Conservation (phyloP, 2,329 filamentous ascomycete species). For the Tetracladium maxilliforme region DNA sequence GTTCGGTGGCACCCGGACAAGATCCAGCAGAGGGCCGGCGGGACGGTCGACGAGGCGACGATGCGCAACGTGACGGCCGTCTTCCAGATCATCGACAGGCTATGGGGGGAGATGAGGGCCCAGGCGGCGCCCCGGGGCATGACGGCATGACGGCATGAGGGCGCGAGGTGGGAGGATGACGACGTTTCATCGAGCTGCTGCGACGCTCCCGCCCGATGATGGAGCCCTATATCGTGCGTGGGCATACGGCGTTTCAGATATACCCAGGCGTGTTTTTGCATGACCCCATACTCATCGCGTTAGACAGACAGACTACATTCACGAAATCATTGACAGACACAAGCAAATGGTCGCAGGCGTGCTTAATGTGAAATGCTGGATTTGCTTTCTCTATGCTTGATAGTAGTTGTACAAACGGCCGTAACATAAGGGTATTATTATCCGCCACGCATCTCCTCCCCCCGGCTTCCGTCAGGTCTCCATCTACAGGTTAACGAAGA, state of each 20-base stretch:
- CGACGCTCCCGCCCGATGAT: no score
- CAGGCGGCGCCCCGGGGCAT: conserved; percentile 18
- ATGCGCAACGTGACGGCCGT: conserved; percentile 75
- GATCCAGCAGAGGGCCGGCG: conserved; percentile 77
- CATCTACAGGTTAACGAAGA: conserved; percentile 27
- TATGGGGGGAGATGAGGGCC: conserved; percentile 67
- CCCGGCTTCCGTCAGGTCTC: conserved; percentile 1
- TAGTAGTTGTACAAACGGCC: conserved; percentile 4
- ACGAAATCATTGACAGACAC: no score
- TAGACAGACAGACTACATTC: no score
- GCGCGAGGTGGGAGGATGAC: no score
- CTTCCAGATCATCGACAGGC: conserved; percentile 75
- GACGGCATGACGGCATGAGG: conserved; percentile 4
- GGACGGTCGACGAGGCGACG: conserved; percentile 52
- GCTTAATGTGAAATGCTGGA: no score
- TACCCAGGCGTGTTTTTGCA: no score
- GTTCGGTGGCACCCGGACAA: conserved; percentile 97
- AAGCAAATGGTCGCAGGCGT: no score
- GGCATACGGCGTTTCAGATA: no score
- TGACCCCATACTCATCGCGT: no score
- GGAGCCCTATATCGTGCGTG: no score
- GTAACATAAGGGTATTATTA: background rate
- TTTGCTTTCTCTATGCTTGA: no score
- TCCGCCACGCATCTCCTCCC: conserved; percentile 2
- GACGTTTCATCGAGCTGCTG: no score